Evolutionary conservation across 1,139 yeast species (phyloP).

Genomic region (Debaryomyces subglobosus): DNA sequence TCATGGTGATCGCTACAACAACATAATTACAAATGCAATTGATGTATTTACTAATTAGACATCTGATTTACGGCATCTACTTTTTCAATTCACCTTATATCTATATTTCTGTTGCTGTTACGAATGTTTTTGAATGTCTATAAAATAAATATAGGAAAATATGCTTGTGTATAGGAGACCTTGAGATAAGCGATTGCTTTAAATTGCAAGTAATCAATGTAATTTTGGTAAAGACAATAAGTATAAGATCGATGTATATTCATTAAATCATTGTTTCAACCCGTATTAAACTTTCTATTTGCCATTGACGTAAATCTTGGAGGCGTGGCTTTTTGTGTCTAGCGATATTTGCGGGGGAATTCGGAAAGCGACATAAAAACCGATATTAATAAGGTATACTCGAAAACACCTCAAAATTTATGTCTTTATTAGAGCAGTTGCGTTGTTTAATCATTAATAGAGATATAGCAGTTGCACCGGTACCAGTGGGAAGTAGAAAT

Average conservation of each 20-base stretch:
- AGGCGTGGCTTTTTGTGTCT: neutral
- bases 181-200: neutral
- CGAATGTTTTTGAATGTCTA: neutral
- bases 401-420: neutral
- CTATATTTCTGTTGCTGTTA: too few species aligned
- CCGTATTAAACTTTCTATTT: neutral
- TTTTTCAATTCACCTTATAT: too few species aligned
- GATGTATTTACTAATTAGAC: too few species aligned
- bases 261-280: neutral
- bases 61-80: too few species aligned
- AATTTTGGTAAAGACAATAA: neutral
- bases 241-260: neutral
- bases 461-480: conserved; percentile 7
- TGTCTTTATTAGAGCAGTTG: conserved; percentile 15
- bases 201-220: neutral
- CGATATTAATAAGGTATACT: neutral
- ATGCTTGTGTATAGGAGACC: neutral
- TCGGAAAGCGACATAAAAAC: conserved; percentile 3
- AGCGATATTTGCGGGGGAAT: conserved; percentile 8
- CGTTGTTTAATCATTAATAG: conserved; percentile 12
- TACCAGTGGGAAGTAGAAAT: neutral
- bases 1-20: too few species aligned
- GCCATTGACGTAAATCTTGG: neutral
- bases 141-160: neutral
- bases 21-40: too few species aligned